Evolutionary conservation across 1,284 basidiomycete genomes (phyloP).

Genomic region (Naganishia albida): DNA sequence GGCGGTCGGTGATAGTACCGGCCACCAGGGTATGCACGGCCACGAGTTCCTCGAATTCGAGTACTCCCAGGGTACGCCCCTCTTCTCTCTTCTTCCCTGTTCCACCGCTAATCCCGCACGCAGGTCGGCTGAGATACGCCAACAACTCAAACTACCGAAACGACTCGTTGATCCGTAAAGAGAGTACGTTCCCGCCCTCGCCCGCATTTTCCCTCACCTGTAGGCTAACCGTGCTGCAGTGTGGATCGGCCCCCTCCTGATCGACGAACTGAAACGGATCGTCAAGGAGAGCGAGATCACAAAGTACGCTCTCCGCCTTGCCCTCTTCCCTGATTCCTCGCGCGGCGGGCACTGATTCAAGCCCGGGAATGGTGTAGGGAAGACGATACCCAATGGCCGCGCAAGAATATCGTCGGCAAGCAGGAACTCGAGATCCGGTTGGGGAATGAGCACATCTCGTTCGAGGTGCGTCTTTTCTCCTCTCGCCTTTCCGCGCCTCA

Average conservation of each 20-base stretch:
- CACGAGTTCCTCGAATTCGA: constrained; percentile 99
- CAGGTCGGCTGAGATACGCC: constrained; percentile 86
- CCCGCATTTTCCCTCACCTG: too few species aligned
- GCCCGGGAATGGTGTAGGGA: too few species aligned
- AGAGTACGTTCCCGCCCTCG: constrained; percentile 68
- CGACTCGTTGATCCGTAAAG: constrained; percentile 95
- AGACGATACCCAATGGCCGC: constrained; percentile 97
- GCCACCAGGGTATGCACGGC: constrained; percentile 92
- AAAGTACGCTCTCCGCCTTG: constrained; percentile 63
- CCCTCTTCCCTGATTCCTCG: background rate
- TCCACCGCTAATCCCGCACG: constrained; percentile 9
- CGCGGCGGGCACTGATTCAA: background rate
- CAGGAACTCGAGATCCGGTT: constrained; percentile 95
- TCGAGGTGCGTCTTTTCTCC: constrained; percentile 69
- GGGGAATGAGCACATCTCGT: constrained; percentile 94
- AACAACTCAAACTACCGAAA: constrained; percentile 99
- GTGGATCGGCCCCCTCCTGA: constrained; percentile 88
- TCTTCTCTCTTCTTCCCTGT: background rate
- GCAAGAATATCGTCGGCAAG: constrained; percentile 96
- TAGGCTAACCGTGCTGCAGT: constrained; percentile 59
- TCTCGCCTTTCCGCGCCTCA: background rate
- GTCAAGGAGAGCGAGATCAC: constrained; percentile 94
- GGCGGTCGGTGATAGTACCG: constrained; percentile 66
- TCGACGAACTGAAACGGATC: constrained; percentile 90
- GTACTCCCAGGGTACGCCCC: constrained; percentile 72